Evolutionary conservation across 768 basidiomycete species (phyloP).

Genomic region (Rickenella mellea): DNA sequence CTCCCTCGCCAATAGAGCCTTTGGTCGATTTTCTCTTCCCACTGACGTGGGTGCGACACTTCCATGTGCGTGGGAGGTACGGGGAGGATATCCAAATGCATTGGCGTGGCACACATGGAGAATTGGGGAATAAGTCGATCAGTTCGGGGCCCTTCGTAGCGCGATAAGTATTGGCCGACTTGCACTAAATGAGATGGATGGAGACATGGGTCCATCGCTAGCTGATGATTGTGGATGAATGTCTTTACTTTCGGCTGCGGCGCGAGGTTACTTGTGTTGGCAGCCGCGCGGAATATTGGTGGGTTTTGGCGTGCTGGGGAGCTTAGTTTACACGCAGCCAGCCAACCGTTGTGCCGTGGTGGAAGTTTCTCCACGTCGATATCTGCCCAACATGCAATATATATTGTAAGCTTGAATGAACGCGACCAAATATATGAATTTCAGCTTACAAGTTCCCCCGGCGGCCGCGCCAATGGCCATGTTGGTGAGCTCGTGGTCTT

Average conservation of each 20-base stretch:
- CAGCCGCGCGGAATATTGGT: too few species aligned
- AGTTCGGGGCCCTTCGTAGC: constrained; percentile 14
- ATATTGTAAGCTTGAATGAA: background rate
- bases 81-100: constrained; percentile 50
- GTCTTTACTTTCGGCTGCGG: constrained; percentile 4
- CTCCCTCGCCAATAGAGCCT: constrained; percentile 65
- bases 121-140: constrained; percentile 39
- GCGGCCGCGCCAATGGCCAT: constrained; percentile 23
- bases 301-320: constrained; percentile 2
- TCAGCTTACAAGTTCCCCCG: constrained; percentile 19
- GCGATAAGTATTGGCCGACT: constrained; percentile 8
- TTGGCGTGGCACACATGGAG: constrained; percentile 35
- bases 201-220: constrained; percentile 16
- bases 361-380: background rate
- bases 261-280: constrained; percentile 10
- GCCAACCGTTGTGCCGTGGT: background rate
- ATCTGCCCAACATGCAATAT: too few species aligned
- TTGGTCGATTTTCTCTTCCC: constrained; percentile 55
- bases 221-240: constrained; percentile 18
- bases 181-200: constrained; percentile 14
- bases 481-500: constrained; percentile 23
- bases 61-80: constrained; percentile 26
- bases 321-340: background rate
- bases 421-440: background rate
- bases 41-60: constrained; percentile 45